Evolutionary conservation across 164 flowering plant genomes (phyloP).

Genomic region (Vitis amurensis): DNA sequence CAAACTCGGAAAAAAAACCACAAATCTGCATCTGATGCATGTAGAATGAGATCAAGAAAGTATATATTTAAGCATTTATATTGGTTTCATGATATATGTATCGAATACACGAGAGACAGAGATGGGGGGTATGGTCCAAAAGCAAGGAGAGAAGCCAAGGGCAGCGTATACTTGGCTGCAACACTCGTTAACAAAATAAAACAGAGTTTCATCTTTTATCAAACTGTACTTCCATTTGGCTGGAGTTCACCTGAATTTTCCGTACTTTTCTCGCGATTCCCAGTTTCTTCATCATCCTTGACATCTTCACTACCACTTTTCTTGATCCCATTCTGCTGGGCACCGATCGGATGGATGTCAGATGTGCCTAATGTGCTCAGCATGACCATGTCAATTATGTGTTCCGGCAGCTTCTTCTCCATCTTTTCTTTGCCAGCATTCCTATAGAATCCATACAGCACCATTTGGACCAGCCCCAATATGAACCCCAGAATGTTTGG

Average conservation of each 20-base stretch:
- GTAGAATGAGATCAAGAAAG: too few species aligned
- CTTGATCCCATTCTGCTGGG: not conserved
- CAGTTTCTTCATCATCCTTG: slow-evolving; percentile 1
- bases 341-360: slow-evolving; percentile 16
- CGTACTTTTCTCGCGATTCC: not conserved
- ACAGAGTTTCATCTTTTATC: not conserved
- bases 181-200: too few species aligned
- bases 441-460: slow-evolving; percentile 31
- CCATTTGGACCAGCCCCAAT: slow-evolving; percentile 45
- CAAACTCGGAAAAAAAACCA: too few species aligned
- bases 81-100: too few species aligned
- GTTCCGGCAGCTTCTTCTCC: slow-evolving; percentile 17
- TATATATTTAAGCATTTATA: too few species aligned
- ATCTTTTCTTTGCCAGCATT: not conserved
- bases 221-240: slow-evolving; percentile 4
- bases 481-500: slow-evolving; percentile 42
- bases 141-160: too few species aligned
- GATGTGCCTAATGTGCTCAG: slow-evolving; percentile 12
- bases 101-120: too few species aligned
- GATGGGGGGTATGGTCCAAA: too few species aligned
- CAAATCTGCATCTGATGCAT: too few species aligned
- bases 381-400: slow-evolving; percentile 15
- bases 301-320: not conserved
- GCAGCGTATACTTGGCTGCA: too few species aligned
- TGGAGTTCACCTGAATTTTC: slow-evolving; percentile 6